Evolutionary conservation across 2,329 filamentous ascomycete species (phyloP), one percentile per base, ranked within the genome.

Genomic region (Ophiostoma sp.): DNA sequence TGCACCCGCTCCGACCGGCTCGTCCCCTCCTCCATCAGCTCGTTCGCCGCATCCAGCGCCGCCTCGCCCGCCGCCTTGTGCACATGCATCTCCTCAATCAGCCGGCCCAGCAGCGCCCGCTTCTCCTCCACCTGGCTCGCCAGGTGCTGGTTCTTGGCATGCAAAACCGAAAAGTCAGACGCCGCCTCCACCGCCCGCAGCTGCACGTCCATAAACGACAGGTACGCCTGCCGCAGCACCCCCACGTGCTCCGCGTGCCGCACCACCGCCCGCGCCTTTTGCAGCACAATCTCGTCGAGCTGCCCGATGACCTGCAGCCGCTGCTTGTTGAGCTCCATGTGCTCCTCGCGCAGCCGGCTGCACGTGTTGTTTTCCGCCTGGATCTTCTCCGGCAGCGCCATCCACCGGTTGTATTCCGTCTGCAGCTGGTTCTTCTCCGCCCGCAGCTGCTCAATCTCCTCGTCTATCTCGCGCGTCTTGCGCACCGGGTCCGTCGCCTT

Each of bases 151-250:
- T 93, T 92, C 71, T 89, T 88, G 20, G 82, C 81, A 75, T 87
- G 86, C n/a, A 97, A 82, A 6, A 86, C 86, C 64, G 87, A 83
- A 2, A 90, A 79, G 75, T 99, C 95, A 0, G 93, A 97, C n/a
- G 83, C 79, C 1, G 93, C 94, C 81, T 99, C 95, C 39, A 96
- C 85, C 0, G 86, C 81, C 72, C 88, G 84, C 64, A 97, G 83
- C 74, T 91, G 86, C 1, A 86, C 87, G 75, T 94, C 88, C 20
- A 94, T 79, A 13, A 92, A 80, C 17, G 85, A 84, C 65, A 89
- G 83, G 68, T 91, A 87, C 6, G 87, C 83, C 67, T 82, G 79
- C 17, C 87, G 86, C 64, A 96, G 84, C 27, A 79, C 76, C n/a
- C 85, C 83, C 8, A 96, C 84, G 4, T 86, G 81, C 73, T 86